A percentile compares a stretch with the other conserved stretches of the same genome.
These are phyloP conservation scores for Angophora floribunda DNA, from an alignment of 345 rosid genomes.

Conservation along the genomic window DNA sequence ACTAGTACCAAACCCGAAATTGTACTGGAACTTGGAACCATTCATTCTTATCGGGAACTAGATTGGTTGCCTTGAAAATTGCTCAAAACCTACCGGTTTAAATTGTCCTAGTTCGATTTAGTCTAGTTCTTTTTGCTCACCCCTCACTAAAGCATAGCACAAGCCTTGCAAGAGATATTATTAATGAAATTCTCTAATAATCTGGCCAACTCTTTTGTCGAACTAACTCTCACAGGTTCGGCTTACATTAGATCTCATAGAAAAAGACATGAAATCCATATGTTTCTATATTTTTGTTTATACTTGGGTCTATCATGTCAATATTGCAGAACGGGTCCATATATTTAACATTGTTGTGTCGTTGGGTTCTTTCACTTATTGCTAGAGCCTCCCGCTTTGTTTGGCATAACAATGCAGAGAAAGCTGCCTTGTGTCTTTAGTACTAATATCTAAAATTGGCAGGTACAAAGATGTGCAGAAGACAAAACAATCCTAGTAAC, in stretches of 20 bases:
- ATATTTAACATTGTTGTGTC: not conserved
- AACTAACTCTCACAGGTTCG: not conserved
- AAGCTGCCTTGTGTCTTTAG: not conserved
- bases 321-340: not conserved
- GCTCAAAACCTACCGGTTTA: not conserved
- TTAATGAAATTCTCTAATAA: not conserved
- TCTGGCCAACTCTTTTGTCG: not conserved
- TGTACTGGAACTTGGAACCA: fast-evolving
- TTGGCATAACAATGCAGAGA: not conserved
- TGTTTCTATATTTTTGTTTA: not conserved
- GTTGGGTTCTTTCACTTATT: not conserved
- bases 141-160: not conserved
- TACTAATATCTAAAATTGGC: not conserved
- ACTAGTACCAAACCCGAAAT: fast-evolving
- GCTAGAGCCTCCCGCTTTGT: not conserved
- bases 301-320: not conserved
- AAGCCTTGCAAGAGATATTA: not conserved
- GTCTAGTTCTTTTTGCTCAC: not conserved
- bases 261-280: not conserved
- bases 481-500: conserved; percentile 36
- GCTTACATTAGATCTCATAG: not conserved
- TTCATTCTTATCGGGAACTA: too few relatives aligned
- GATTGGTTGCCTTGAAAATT: not conserved
- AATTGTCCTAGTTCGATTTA: not conserved
- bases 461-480: conserved; percentile 52